Conservation (phyloP, 1,284 basidiomycete species). For the Fomitopsis palustris region DNA sequence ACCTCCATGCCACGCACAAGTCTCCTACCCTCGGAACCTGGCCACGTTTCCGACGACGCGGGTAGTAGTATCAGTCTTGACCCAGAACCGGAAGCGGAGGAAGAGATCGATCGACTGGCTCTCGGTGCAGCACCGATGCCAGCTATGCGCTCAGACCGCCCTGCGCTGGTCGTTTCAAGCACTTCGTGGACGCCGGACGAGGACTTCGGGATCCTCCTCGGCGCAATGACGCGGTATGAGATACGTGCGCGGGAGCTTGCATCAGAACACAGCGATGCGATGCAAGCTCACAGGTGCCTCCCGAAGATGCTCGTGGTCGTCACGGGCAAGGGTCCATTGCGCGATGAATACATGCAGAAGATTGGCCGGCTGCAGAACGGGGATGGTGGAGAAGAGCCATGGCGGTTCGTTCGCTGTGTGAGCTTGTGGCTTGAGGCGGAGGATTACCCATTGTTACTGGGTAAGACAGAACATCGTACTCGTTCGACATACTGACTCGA, state of each 20-base stretch:
- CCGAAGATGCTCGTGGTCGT: slow-evolving; percentile 83
- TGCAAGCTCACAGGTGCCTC: slow-evolving; percentile 32
- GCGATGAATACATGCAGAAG: slow-evolving; percentile 68
- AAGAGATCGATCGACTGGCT: slow-evolving; percentile 25
- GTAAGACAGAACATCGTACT: slow-evolving; percentile 29
- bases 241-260: slow-evolving; percentile 42
- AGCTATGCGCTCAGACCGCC: slow-evolving; percentile 60
- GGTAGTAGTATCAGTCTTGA: slow-evolving; percentile 8
- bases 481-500: background rate
- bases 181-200: slow-evolving; percentile 99
- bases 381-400: slow-evolving; percentile 37
- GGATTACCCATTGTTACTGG: slow-evolving; percentile 85
- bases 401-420: slow-evolving; percentile 81
- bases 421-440: slow-evolving; percentile 86
- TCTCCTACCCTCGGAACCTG: slow-evolving; percentile 7
- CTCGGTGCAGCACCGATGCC: slow-evolving; percentile 23
- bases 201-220: slow-evolving; percentile 84
- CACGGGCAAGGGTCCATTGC: slow-evolving; percentile 90
- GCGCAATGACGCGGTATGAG: slow-evolving; percentile 73
- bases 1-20: slow-evolving; percentile 34
- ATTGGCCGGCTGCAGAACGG: slow-evolving; percentile 50
- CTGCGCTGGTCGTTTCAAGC: slow-evolving; percentile 86
- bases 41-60: slow-evolving; percentile 29
- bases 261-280: slow-evolving; percentile 11
- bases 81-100: slow-evolving; percentile 6